Conservation (phyloP, 2,329 filamentous ascomycete genomes). For the Zymoseptoria crescenta region DNA sequence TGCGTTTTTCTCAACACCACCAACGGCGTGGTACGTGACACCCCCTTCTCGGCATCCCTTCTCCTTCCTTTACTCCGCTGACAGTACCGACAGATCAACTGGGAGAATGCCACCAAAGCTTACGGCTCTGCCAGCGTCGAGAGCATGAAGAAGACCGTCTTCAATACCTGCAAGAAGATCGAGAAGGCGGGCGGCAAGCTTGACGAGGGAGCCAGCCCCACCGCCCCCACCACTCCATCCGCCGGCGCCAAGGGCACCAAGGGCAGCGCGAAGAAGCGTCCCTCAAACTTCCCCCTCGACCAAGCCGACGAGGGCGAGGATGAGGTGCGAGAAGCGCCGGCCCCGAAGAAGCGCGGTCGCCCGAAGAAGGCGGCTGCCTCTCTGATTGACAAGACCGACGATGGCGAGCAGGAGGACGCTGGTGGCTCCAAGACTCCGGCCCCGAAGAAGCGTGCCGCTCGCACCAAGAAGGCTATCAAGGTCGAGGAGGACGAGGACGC, state of each 20-base stretch:
- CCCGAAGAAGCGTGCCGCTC: neutral
- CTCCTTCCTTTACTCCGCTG: neutral
- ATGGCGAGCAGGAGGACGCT: neutral
- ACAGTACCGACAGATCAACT: constrained; percentile 18
- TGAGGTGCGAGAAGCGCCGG: constrained; percentile 15
- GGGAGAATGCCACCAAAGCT: constrained; percentile 21
- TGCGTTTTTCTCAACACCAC: constrained; percentile 20
- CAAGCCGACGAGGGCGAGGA: neutral
- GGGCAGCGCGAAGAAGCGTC: constrained; percentile 29
- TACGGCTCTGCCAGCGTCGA: constrained; percentile 21
- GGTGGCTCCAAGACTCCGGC: neutral
- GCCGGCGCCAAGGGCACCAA: no score
- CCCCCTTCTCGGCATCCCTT: neutral
- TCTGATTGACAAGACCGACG: constrained; percentile 33
- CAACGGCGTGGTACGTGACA: constrained; percentile 9
- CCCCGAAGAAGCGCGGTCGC: constrained; percentile 36
- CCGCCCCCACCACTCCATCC: neutral
- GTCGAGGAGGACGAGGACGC: neutral
- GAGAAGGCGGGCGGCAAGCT: constrained; percentile 17
- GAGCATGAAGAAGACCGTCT: constrained; percentile 19
- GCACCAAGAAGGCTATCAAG: neutral
- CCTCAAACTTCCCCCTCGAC: constrained; percentile 9
- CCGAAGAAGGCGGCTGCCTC: constrained; percentile 21
- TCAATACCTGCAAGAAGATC: constrained; percentile 24
- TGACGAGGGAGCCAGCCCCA: constrained; percentile 2